A percentile compares a stretch with the other conserved stretches of the same genome.
phyloP scores from a whole-genome alignment of 768 basidiomycete species.

The Crucibulum laeve region DNA sequence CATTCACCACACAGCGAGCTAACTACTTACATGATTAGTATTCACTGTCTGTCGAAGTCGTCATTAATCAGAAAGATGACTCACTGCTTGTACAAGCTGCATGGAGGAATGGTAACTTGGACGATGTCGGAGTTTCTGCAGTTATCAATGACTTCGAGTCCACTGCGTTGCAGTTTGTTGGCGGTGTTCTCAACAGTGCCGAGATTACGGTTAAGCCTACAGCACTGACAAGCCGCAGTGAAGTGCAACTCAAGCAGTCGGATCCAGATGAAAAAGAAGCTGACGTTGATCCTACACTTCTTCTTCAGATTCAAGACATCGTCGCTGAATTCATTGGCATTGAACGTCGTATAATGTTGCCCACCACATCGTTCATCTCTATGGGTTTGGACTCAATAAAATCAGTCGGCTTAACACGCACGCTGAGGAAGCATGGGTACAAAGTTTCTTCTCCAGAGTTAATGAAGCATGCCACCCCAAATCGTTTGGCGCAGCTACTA shows the following conservation, averaged over 20 bases:
- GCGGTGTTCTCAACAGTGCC: background rate
- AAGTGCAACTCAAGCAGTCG: too few species aligned
- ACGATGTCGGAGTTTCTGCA: background rate
- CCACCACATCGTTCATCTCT: slow-evolving; percentile 33
- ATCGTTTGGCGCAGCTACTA: slow-evolving; percentile 9
- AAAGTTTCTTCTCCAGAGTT: slow-evolving; percentile 30
- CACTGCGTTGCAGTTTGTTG: slow-evolving; percentile 10
- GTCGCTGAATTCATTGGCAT: slow-evolving; percentile 23
- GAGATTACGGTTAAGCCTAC: background rate
- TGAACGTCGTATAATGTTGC: slow-evolving; percentile 12
- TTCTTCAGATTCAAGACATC: slow-evolving; percentile 11
- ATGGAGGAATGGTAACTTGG: slow-evolving; percentile 14
- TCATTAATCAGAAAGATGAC: slow-evolving; percentile 19
- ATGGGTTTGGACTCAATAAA: slow-evolving; percentile 45
- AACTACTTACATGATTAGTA: slow-evolving; percentile 19
- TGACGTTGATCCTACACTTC: slow-evolving; percentile 10
- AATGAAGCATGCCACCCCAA: slow-evolving; percentile 23
- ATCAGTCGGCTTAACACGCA: slow-evolving; percentile 36
- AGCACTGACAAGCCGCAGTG: too few species aligned
- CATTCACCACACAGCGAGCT: background rate
- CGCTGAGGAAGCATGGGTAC: slow-evolving; percentile 26
- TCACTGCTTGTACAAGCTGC: slow-evolving; percentile 18
- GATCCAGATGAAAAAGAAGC: background rate
- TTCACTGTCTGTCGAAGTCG: slow-evolving; percentile 24
- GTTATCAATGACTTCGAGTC: slow-evolving; percentile 18